Evolutionary conservation across 306 rosid genomes (phyloP).

Genomic region (Cicer yamashitae): DNA sequence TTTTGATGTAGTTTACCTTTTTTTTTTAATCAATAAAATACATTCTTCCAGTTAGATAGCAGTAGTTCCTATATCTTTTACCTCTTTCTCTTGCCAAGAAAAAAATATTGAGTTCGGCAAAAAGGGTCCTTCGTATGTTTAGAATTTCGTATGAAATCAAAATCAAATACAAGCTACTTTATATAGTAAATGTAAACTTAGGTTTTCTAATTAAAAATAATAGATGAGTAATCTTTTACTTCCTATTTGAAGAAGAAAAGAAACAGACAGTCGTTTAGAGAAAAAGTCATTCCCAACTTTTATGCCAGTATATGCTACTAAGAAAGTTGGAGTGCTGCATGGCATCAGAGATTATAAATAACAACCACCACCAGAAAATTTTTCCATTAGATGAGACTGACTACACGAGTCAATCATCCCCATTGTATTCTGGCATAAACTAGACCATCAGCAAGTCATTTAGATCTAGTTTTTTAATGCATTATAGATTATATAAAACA

Average conservation of each 20-base stretch:
- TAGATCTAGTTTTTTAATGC: neutral
- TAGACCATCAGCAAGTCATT: slow-evolving; percentile 14
- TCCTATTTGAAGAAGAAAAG: slow-evolving; percentile 26
- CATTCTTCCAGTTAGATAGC: neutral
- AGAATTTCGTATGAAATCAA: slow-evolving; percentile 21
- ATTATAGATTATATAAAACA: slow-evolving; percentile 29
- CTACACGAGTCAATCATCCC: neutral
- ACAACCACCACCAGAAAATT: slow-evolving; percentile 5
- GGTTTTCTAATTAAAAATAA: neutral
- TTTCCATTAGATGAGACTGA: neutral
- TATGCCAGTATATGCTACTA: neutral
- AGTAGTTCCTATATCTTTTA: neutral
- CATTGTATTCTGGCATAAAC: slow-evolving; percentile 7
- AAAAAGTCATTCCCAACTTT: slow-evolving; percentile 32
- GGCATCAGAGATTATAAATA: slow-evolving; percentile 31
- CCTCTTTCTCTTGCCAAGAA: slow-evolving; percentile 2
- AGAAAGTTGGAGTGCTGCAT: slow-evolving; percentile 20
- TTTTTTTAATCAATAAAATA: neutral
- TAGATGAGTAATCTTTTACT: slow-evolving; percentile 2
- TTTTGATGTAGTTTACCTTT: neutral
- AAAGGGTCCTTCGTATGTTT: slow-evolving; percentile 7
- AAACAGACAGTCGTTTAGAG: neutral
- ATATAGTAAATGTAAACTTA: neutral
- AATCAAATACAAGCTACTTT: slow-evolving; percentile 22
- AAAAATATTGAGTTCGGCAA: slow-evolving; percentile 20